Evolutionary conservation across 1,284 basidiomycete species (phyloP), one percentile per base, ranked within the genome.

Genomic region (Papiliotrema terrestris): DNA sequence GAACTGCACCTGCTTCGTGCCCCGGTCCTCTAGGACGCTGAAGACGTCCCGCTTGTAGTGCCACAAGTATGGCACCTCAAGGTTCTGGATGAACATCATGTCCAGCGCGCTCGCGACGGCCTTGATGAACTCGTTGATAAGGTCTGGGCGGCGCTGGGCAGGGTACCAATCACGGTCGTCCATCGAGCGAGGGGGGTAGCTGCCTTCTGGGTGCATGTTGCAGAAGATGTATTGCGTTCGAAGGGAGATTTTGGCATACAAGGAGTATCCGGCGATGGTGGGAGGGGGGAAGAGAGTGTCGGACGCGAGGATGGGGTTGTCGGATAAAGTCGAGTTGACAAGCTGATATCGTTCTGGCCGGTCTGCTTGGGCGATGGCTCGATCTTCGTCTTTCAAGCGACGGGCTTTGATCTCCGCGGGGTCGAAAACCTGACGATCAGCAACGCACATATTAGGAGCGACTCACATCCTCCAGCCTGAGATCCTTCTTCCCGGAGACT

Each of bases 311-410:
- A 84, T 82, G 5, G 88, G 82, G 47, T 82, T 83, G 42, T 80
- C 77, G 3, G 89, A 88, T 22, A 96, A 77, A 0, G 89, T 89
- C 25, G 89, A 91, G n/a, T 87, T 89, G 17, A 87, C 84, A 26
- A 98, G 83, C 75, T 98, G 96, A 85, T 97, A 92, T 47, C 96
- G 88, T 75, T 99, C 96, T 0, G 96, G 96, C 43, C 91, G 85
- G 77, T 98, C 96, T 70, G 86, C 84, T 20, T 83, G 85, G 52
- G 93, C 88, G 64, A 98, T 93, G 51, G 93, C 81, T 68, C 96
- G 91, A 74, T 99, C 96, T 59, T 92, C 93, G 62, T 95, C 91
- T 3, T 93, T 97, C 44, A 99, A 79, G 79, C 94, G 83, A 50
- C 91, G 85, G 58, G 87, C 89, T 61, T 86, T 86, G 70, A 99